These are phyloP conservation scores for Rhododendron henanense DNA, from an alignment of 148 eudicot genomes.

Conservation along the genomic window DNA sequence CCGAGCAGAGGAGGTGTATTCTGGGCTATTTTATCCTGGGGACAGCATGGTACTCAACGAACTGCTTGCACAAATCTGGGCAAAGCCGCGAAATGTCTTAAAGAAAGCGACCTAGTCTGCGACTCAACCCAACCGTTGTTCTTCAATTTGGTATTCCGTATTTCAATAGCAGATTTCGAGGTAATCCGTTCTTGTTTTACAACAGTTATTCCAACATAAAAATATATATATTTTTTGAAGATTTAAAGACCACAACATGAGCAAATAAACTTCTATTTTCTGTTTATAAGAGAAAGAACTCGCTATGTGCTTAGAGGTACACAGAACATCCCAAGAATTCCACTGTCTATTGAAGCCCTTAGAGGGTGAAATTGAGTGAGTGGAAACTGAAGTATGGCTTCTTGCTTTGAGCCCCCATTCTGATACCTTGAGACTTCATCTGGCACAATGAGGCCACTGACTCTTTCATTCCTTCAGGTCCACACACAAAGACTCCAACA, in stretches of 20 bases:
- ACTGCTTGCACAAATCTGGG: no score
- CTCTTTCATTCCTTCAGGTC: slow-evolving; percentile 75
- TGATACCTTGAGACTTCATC: slow-evolving; percentile 28
- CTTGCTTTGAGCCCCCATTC: slow-evolving; percentile 20
- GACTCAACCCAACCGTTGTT: no score
- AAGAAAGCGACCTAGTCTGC: no score
- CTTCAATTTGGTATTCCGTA: no score
- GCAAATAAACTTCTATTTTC: not conserved
- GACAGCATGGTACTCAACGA: no score
- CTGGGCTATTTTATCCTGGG: no score
- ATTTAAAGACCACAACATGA: not conserved
- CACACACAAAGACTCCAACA: slow-evolving; percentile 79
- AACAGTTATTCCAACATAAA: no score
- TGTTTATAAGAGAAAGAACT: not conserved
- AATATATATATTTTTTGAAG: not conserved
- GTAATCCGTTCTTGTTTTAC: no score
- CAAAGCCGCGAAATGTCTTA: no score
- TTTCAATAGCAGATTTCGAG: no score
- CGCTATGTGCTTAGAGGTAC: not conserved
- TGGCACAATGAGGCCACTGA: slow-evolving; percentile 62
- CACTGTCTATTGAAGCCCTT: not conserved
- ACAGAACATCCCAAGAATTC: not conserved
- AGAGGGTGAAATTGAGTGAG: slow-evolving; percentile 69
- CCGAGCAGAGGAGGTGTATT: no score
- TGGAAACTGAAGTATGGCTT: slow-evolving; percentile 48